Evolutionary conservation across 345 rosid genomes (phyloP), one percentile per base, ranked within the genome.

Genomic region (Schrenkiella parvula): DNA sequence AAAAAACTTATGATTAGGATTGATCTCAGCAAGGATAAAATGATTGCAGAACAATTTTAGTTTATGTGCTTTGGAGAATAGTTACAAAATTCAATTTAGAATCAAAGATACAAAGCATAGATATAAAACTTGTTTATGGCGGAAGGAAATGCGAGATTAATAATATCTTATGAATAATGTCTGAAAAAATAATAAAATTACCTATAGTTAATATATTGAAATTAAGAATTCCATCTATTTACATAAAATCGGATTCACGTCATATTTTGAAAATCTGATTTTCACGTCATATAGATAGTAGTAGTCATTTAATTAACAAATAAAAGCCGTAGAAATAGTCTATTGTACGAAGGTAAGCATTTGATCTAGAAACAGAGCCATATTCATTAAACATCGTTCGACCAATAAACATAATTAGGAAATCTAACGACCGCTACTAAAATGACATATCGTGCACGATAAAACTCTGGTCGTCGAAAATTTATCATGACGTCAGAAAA

Each of bases 291-390:
- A n/a, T n/a, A n/a, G n/a, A n/a, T n/a, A n/a, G n/a, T 21, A 21
- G 28, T 47, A 47, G 14, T 21, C 53, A 47, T 47, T 10, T 47
- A n/a, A 47, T 21, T 46, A 47, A 26, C n/a, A 47, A 9, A 47
- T 21, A 22, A 50, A 8, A 50, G 10, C 4, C 34, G n/a, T 17
- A 41, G 9, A 8, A 46, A 28, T 2, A 46, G 19, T 41, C 21
- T 53, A 42, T 42, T 5, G 11, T 19, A 55, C n/a, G 0, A 3
- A 42, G 21, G 76, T 1, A 55, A 56, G 42, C 35, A 50, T 47
- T 57, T n/a, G n/a, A n/a, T 66, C 60, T 73, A 73, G 72, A 73
- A 46, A 51, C 23, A 64, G 14, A 28, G 28, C 61, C 13, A 15
- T 54, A 54, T 10, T 41, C 32, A 43, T 31, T 4, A 63, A 12